These are phyloP conservation scores for Cucumis variabilis DNA, from an alignment of 331 rosid species.

Conservation along the genomic window DNA sequence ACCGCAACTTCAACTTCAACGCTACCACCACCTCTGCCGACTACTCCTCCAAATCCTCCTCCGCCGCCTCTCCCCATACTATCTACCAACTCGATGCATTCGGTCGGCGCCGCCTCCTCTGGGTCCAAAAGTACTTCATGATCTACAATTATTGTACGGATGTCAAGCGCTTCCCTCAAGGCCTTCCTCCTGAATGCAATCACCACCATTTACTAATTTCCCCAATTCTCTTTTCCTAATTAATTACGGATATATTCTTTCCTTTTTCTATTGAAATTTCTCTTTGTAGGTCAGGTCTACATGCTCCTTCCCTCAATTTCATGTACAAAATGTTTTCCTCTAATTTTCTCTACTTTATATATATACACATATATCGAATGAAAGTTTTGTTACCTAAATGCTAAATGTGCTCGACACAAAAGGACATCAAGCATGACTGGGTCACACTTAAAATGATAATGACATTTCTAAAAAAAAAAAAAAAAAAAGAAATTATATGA, in stretches of 20 bases:
- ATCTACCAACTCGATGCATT: conserved; percentile 41
- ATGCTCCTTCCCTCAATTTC: neutral
- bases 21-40: neutral
- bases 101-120: conserved; percentile 40
- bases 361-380: neutral
- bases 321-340: neutral
- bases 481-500: too few species aligned
- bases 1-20: conserved; percentile 81
- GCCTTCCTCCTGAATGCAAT: conserved; percentile 52
- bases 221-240: too few species aligned
- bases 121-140: conserved; percentile 61
- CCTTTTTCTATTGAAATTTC: too few species aligned
- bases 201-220: neutral
- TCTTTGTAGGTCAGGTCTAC: neutral
- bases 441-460: too few species aligned
- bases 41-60: neutral
- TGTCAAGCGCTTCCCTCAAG: conserved; percentile 47
- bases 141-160: conserved; percentile 60
- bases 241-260: neutral
- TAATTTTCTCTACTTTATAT: neutral
- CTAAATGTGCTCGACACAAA: too few species aligned
- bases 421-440: too few species aligned
- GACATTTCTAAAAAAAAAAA: too few species aligned
- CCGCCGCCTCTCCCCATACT: conserved; percentile 32
- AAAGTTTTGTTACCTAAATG: neutral